Evolutionary conservation across 768 basidiomycete genomes (phyloP), one percentile per base, ranked within the genome.

Genomic region (Polyporus arcularius): DNA sequence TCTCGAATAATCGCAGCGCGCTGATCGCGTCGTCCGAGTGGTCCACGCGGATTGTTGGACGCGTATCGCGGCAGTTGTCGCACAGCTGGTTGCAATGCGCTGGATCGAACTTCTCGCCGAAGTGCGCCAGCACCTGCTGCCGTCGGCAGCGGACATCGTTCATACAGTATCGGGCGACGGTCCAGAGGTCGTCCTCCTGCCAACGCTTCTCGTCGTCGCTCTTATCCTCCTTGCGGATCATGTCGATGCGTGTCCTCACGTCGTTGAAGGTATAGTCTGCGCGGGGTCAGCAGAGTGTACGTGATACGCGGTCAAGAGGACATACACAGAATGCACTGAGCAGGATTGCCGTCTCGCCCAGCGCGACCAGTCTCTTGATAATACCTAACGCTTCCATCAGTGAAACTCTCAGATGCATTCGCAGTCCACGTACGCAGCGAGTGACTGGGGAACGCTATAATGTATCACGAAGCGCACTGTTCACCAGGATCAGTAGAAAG

Each of bases 341-440:
- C 88, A 1, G 85, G 82, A 65, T 82, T 72, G 4, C 93, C 94
- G 69, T 99, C 97, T 60, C 97, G 85, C 5, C 97, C 97, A 16
- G 96, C 97, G 58, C 97, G 86, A 6, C 97, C 97, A 0, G 96
- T 98, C 76, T 99, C 97, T 76, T 98, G 94, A 68, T 94, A 95
- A 69, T 92, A 92, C 2, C 90, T 92, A 54, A 31, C 46, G 32
- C 10, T 51, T 58, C 49, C 14, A 47, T 26, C 28, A 43, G 40
- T 48, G 21, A 28, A 31, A 11, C 1, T 21, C 26, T 21, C 12
- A 50, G 43, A 8, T 30, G n/a, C 11, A 18, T 45, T 2, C n/a
- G n/a, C 26, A 26, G 10, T 40, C 18, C 9, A 70, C 80, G 58
- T 79, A 96, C 83, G 90, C 92, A 60, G 95, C 93, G 69, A 99